These are phyloP conservation scores for Aureoboletus auriporus DNA, from an alignment of 768 basidiomycete genomes.

Conservation along the genomic window DNA sequence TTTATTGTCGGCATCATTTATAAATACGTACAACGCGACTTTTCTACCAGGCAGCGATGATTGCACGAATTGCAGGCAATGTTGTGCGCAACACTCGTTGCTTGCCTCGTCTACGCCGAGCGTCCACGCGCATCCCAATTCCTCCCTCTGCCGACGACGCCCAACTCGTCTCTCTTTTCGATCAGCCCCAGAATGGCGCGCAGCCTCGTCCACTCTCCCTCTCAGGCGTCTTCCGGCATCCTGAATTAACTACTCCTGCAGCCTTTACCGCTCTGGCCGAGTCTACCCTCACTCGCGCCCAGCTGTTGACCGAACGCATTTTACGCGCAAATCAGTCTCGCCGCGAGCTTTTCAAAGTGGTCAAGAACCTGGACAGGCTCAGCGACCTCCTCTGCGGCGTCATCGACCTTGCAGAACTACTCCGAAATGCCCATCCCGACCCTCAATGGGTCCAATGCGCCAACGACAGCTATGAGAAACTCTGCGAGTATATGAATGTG, in stretches of 20 bases:
- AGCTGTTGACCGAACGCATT: constrained; percentile 81
- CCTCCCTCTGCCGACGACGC: constrained; percentile 65
- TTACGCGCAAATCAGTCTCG: constrained; percentile 67
- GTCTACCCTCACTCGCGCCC: constrained; percentile 76
- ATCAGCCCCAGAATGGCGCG: constrained; percentile 46
- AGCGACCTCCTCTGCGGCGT: constrained; percentile 96
- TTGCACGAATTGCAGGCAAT: constrained; percentile 37
- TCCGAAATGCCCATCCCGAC: constrained; percentile 93
- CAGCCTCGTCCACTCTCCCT: constrained; percentile 42
- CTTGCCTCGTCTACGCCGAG: constrained; percentile 35
- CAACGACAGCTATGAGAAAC: constrained; percentile 81
- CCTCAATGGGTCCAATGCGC: constrained; percentile 76
- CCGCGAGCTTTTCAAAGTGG: constrained; percentile 75
- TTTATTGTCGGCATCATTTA: constrained; percentile 20
- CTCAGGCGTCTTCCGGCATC: constrained; percentile 85
- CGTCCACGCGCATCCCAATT: constrained; percentile 43
- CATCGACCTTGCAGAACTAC: constrained; percentile 92
- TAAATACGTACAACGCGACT: no score
- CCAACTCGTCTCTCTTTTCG: constrained; percentile 66
- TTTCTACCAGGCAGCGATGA: constrained; percentile 23
- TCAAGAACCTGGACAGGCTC: constrained; percentile 94
- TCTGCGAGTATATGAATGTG: constrained; percentile 97
- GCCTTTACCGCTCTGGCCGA: constrained; percentile 71
- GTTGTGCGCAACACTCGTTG: constrained; percentile 34
- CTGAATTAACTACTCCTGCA: constrained; percentile 61